phyloP scores from a whole-genome alignment of 768 basidiomycete species.

The Calocybe cyanea region DNA sequence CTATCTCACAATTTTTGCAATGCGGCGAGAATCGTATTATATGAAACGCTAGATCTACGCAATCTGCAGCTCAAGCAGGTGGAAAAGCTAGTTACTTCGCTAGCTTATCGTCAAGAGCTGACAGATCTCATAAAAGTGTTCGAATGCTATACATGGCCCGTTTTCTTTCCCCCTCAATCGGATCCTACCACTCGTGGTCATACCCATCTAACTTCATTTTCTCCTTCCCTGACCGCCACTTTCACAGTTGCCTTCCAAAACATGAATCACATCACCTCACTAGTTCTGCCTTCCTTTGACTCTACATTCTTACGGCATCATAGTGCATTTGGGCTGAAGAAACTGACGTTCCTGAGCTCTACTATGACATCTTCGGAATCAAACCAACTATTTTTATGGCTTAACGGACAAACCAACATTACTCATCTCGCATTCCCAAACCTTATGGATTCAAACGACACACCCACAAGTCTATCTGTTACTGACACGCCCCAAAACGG shows the following conservation, averaged over 20 bases:
- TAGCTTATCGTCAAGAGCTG: slow-evolving; percentile 36
- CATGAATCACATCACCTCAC: slow-evolving; percentile 39
- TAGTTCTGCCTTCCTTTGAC: slow-evolving; percentile 42
- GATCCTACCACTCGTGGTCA: not conserved
- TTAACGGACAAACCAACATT: slow-evolving; percentile 41
- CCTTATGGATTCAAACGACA: slow-evolving; percentile 23
- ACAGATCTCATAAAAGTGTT: slow-evolving; percentile 37
- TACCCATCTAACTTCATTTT: slow-evolving; percentile 10
- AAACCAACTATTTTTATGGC: slow-evolving; percentile 34
- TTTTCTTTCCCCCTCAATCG: slow-evolving; percentile 27
- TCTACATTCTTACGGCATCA: slow-evolving; percentile 37
- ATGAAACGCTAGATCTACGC: slow-evolving; percentile 31
- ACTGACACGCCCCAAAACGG: slow-evolving; percentile 8
- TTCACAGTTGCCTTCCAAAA: slow-evolving; percentile 42
- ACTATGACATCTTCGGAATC: slow-evolving; percentile 29
- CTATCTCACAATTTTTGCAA: slow-evolving; percentile 30
- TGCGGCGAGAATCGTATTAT: slow-evolving; percentile 30
- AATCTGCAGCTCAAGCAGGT: slow-evolving; percentile 24
- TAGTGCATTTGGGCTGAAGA: slow-evolving; percentile 37
- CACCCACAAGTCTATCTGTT: slow-evolving; percentile 1
- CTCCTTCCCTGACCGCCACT: slow-evolving; percentile 31
- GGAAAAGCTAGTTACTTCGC: slow-evolving; percentile 31
- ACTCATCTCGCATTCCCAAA: slow-evolving; percentile 35
- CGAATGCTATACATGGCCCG: slow-evolving; percentile 39
- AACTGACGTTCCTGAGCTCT: slow-evolving; percentile 33